Conservation (phyloP, 495 filamentous ascomycete species). For the Xanthoparmelia taractica region DNA sequence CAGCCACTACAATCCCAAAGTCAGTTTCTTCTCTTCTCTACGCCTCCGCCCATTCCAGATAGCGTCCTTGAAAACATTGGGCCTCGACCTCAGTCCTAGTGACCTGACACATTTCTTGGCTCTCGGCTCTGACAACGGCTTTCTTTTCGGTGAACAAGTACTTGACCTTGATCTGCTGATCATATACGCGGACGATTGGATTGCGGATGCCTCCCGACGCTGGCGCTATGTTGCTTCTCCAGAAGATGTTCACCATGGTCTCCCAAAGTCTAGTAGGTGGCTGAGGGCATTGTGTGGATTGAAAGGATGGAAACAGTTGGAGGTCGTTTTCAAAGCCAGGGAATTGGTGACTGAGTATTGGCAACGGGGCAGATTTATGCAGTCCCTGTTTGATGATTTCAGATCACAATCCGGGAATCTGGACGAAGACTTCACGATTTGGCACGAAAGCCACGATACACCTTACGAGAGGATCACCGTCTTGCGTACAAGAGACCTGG, state of each 20-base stretch:
- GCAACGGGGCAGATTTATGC: background rate
- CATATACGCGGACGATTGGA: background rate
- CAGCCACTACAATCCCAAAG: background rate
- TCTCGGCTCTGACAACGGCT: background rate
- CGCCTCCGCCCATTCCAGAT: background rate
- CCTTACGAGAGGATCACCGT: background rate
- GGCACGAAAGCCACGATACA: background rate
- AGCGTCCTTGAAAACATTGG: background rate
- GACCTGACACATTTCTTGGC: background rate
- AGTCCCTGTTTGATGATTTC: background rate
- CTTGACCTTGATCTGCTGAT: background rate
- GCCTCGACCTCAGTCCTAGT: background rate
- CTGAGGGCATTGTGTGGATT: background rate
- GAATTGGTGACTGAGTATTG: background rate
- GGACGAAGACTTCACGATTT: background rate
- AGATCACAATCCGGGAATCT: background rate
- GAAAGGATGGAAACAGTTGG: background rate
- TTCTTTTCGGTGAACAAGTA: background rate
- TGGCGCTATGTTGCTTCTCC: background rate
- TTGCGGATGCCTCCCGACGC: background rate
- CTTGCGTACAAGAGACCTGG: background rate
- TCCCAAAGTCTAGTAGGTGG: background rate
- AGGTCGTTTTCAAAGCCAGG: background rate
- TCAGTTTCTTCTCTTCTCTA: background rate
- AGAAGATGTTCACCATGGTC: background rate